Conservation (phyloP, 305 asterid genomes). For the Solanum hybrid region DNA sequence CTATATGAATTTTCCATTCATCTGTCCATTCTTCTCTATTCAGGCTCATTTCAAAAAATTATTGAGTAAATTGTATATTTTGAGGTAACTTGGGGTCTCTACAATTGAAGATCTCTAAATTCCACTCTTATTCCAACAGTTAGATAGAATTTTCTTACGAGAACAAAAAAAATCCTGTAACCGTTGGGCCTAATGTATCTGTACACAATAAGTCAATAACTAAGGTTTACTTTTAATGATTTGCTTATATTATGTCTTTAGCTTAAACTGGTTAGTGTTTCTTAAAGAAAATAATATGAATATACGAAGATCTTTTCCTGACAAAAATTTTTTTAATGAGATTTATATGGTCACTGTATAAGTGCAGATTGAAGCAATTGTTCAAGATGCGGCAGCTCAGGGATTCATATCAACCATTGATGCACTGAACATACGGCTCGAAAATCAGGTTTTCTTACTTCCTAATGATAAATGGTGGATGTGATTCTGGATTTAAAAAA, state of each 20-base stretch:
- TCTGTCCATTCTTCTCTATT: background rate
- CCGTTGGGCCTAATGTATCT: background rate
- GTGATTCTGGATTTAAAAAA: background rate
- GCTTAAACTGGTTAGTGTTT: background rate
- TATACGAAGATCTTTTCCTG: background rate
- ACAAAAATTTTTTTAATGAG: background rate
- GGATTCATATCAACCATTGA: conserved; percentile 61
- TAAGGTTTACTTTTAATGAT: background rate
- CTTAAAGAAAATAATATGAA: background rate
- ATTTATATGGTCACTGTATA: background rate
- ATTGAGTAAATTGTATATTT: background rate
- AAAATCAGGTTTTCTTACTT: conserved; percentile 48
- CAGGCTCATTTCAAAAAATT: background rate
- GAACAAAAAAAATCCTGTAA: background rate
- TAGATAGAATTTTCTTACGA: background rate
- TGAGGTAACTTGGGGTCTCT: background rate
- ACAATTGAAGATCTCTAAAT: background rate
- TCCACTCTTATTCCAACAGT: background rate
- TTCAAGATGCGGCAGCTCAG: conserved; percentile 63
- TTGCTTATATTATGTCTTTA: background rate
- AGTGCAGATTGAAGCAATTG: conserved; percentile 71
- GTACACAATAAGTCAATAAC: background rate
- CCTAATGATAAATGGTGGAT: background rate
- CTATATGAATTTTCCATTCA: background rate
- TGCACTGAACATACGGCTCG: conserved; percentile 58